phyloP scores from a whole-genome alignment of 306 rosid species.

The Medicago ruthenica region DNA sequence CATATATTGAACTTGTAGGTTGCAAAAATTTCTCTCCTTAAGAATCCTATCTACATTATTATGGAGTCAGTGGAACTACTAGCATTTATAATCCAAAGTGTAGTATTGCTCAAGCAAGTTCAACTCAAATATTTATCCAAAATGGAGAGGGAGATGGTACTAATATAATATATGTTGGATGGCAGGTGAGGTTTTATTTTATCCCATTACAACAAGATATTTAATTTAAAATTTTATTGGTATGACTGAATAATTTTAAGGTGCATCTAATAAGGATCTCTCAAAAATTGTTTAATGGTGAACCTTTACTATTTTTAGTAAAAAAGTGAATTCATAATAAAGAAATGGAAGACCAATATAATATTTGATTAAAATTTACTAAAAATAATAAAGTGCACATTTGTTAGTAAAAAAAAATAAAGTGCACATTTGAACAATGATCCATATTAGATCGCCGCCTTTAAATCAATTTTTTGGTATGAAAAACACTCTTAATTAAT shows the following conservation, averaged over 20 bases:
- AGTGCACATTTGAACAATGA: too few relatives aligned
- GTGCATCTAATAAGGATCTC: too few relatives aligned
- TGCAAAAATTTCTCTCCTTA: neutral
- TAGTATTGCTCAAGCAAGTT: neutral
- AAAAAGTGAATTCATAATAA: too few relatives aligned
- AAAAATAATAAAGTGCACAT: too few relatives aligned
- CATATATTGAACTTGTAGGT: neutral
- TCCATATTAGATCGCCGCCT: too few relatives aligned
- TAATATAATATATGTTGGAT: neutral
- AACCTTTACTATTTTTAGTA: too few relatives aligned
- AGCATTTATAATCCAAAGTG: neutral
- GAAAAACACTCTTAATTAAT: neutral
- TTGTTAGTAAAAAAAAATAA: too few relatives aligned
- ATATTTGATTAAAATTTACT: too few relatives aligned
- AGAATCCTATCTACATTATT: neutral
- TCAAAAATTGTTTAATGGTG: too few relatives aligned
- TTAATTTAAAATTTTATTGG: too few relatives aligned
- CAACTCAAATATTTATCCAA: neutral
- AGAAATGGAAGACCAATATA: too few relatives aligned
- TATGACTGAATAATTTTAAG: too few relatives aligned
- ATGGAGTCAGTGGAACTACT: neutral
- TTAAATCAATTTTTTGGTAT: neutral
- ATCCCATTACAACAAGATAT: neutral
- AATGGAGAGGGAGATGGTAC: neutral
- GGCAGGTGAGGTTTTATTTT: slow-evolving; percentile 1